Conservation (phyloP, 2,329 filamentous ascomycete species). For the Sporothrix variecibatus region DNA sequence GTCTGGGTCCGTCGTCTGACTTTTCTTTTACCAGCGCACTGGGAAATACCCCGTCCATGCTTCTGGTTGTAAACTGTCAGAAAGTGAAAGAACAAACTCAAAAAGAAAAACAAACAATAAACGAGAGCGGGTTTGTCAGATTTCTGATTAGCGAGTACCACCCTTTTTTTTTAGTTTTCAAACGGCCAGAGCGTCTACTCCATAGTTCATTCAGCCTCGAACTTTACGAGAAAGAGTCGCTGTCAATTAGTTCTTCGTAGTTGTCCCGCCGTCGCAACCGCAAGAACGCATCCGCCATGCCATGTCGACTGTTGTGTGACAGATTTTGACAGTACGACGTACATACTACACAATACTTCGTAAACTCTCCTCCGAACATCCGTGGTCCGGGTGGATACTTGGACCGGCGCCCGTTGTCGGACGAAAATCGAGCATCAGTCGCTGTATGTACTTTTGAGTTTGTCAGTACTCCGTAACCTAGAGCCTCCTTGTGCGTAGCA, state of each 20-base stretch:
- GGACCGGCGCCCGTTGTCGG: not conserved
- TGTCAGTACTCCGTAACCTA: not conserved
- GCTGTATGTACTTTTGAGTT: too few species aligned
- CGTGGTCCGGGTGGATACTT: not conserved
- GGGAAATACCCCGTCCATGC: too few species aligned
- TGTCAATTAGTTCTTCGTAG: not conserved
- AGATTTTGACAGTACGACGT: not conserved
- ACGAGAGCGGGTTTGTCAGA: not conserved
- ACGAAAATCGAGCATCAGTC: not conserved
- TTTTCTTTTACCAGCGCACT: too few species aligned
- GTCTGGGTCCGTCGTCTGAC: too few species aligned
- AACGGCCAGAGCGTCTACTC: not conserved
- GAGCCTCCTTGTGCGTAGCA: too few species aligned
- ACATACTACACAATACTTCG: too few species aligned
- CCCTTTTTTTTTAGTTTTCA: not conserved
- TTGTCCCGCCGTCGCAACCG: not conserved
- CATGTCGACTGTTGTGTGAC: not conserved
- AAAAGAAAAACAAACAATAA: not conserved
- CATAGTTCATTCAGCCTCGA: not conserved
- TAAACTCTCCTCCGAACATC: not conserved
- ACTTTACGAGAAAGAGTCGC: not conserved
- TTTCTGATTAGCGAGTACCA: constrained; percentile 11
- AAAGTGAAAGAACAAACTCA: not conserved
- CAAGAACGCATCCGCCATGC: not conserved
- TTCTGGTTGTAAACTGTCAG: not conserved